Percentiles rank a stretch among this genome's conserved stretches.
Evolutionary conservation across 805 yeast species (phyloP).

Genomic region (Wickerhamiella slavikovae): DNA sequence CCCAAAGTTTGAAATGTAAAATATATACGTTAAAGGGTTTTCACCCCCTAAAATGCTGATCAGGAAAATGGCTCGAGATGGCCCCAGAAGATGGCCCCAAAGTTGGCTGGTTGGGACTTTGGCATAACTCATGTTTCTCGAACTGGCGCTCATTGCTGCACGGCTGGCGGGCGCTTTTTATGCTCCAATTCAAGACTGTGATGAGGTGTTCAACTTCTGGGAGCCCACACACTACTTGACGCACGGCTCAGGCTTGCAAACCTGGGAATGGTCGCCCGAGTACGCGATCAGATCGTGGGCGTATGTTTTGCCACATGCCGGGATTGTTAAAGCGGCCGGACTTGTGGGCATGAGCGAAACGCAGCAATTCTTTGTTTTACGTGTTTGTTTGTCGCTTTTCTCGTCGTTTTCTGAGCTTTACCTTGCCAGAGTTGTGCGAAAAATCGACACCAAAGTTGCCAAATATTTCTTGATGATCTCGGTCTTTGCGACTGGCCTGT

Average conservation of each 20-base stretch:
- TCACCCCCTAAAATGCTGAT: not conserved
- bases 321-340: constrained; percentile 9
- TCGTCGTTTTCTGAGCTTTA: constrained; percentile 32
- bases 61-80: not conserved
- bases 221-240: constrained; percentile 68
- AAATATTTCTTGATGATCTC: constrained; percentile 42
- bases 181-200: constrained; percentile 76
- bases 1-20: constrained; percentile 11
- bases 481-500: constrained; percentile 56
- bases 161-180: constrained; percentile 24
- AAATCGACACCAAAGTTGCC: constrained; percentile 23
- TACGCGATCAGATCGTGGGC: constrained; percentile 77
- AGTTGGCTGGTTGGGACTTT: too few species aligned
- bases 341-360: constrained; percentile 8
- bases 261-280: constrained; percentile 91
- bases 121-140: too few species aligned
- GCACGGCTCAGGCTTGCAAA: constrained; percentile 75
- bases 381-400: constrained; percentile 24
- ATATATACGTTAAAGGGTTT: too few species aligned
- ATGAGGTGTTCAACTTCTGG: constrained; percentile 85
- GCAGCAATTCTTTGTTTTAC: constrained; percentile 29
- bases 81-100: too few species aligned
- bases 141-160: constrained; percentile 12
- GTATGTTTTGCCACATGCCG: constrained; percentile 32
- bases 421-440: constrained; percentile 25